Base-by-base conservation (phyloP, 2,329 filamentous ascomycete species). In the Rutstroemia sp. region DNA sequence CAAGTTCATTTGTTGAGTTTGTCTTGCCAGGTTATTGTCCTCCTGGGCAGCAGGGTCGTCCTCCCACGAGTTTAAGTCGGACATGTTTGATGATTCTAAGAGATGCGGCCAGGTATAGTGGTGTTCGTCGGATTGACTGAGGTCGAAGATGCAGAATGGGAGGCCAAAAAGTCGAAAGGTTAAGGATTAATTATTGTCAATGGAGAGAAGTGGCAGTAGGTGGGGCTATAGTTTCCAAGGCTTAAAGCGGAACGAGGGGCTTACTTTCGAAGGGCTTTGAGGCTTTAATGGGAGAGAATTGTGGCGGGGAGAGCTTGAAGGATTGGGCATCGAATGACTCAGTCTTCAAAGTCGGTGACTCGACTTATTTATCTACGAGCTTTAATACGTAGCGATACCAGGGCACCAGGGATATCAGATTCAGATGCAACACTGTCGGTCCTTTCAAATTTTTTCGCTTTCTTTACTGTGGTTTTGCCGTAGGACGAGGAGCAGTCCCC, bases 21-120 rank as follows among this genome's bases (percentile, higher is more conserved):
- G 88, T 67, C 85, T 84, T 61, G 88, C 82, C 72, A 95, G 83
- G 66, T 89, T 73, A 5, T 55, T 55, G 63, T 81, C 87, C 67
- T 92, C 87, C 77, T 90, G 86, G 61, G 83, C 85, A 55, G 86
- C 79, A 68, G 86, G 85, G 69, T 92, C 89, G 69, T 95, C 90
- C 76, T 97, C 92, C 89, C 94, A 97, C 61, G 91, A 96, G 73
- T 95, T 91, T 68, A 90, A 88, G 73, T 92, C 85, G 67, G 92
- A 87, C 91, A 96, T 96, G 69, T 46, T 65, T 63, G 50, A 34
- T 47, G 45, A 52, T 37, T 41, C 59, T 30, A 42, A 14, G 9
- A 34, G 30, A 34, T 14, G 10, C 7, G 19, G 25, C n/a, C 12
- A 45, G 38, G 18, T 19, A 12, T n/a, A 6, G 18, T 39, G 2